phyloP scores from a whole-genome alignment of 345 rosid species.

The Triadica sebifera region DNA sequence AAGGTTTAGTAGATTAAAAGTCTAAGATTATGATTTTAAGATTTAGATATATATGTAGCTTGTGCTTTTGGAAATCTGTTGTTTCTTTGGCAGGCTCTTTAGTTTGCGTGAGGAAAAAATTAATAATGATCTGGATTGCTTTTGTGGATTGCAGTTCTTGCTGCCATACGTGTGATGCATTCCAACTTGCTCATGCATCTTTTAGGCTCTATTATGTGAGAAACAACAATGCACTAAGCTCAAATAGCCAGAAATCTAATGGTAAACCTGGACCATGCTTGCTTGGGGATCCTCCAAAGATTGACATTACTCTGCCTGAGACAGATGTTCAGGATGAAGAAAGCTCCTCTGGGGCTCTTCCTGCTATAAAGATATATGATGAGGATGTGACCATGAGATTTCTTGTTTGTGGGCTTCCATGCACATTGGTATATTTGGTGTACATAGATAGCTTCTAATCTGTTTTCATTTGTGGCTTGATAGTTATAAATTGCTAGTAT shows the following conservation, averaged over 20 bases:
- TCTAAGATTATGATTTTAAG: not conserved
- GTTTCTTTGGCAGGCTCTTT: not conserved
- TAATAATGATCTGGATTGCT: not conserved
- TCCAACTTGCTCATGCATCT: conserved; percentile 87
- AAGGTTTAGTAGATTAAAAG: not conserved
- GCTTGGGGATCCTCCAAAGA: conserved; percentile 93
- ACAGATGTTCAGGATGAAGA: conserved; percentile 69
- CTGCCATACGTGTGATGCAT: conserved; percentile 90
- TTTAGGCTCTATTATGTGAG: conserved; percentile 67
- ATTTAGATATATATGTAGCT: too few relatives aligned
- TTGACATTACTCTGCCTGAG: conserved; percentile 62
- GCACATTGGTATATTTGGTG: conserved; percentile 53
- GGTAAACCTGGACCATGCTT: conserved; percentile 58
- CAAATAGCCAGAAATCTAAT: conserved; percentile 43
- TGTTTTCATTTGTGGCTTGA: conserved; percentile 18
- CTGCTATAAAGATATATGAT: conserved; percentile 87
- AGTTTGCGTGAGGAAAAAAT: not conserved
- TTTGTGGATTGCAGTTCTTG: conserved; percentile 65
- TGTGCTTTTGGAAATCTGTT: not conserved
- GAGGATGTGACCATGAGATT: conserved; percentile 83
- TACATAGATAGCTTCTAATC: conserved; percentile 11
- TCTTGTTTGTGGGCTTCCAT: conserved; percentile 81
- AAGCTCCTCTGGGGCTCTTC: conserved; percentile 64
- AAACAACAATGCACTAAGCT: conserved; percentile 36
- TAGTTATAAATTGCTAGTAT: conserved; percentile 8